Base-by-base conservation (phyloP, 2,329 filamentous ascomycete genomes). In the Pyrenochaeta sp. region DNA sequence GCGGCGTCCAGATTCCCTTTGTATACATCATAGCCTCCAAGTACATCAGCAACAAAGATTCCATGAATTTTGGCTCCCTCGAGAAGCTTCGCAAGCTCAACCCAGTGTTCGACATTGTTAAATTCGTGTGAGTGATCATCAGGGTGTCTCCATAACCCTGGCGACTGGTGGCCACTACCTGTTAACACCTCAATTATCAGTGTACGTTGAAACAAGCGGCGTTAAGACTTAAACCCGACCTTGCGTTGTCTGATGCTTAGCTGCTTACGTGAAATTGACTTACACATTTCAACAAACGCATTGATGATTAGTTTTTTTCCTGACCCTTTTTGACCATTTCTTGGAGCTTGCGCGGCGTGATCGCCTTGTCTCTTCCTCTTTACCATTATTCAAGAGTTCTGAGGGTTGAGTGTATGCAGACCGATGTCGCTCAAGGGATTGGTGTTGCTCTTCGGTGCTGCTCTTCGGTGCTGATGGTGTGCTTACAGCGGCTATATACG, bases 1-100 rank as follows among this genome's bases (percentile, higher is more conserved):
- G 86, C 85, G 0, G 87, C 83, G 2, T 83, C 81, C 2, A 90
- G 78, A 54, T 84, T 87, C 3, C 86, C 83, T 54, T 85, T 85
- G 73, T 89, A 90, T 4, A 90, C 86, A 75, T 91, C 87, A 66
- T 90, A 90, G 5, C 85, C 85, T 54, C 68, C 69, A 73, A 90
- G 78, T 2, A 75, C 74, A 51, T 78, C 75, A 17, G 76, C 76
- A 45, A 78, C 70, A 55, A 78, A 78, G 42, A 78, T 74, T 12
- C 73, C 75, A 53, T 77, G 75, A 31, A 77, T 73, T 17, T 75
- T 71, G 6, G 72, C 75, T 17, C 68, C 67, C 48, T 78, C 75
- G 1, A 78, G 67, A 41, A 75, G 52, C 49, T 75, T 67, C 6
- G 75, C 76, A 12, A 77, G 64, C 27, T 72, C 60, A 17, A 73